These are phyloP conservation scores for Lentinula lateritia DNA, from an alignment of 768 basidiomycete species.

Conservation along the genomic window DNA sequence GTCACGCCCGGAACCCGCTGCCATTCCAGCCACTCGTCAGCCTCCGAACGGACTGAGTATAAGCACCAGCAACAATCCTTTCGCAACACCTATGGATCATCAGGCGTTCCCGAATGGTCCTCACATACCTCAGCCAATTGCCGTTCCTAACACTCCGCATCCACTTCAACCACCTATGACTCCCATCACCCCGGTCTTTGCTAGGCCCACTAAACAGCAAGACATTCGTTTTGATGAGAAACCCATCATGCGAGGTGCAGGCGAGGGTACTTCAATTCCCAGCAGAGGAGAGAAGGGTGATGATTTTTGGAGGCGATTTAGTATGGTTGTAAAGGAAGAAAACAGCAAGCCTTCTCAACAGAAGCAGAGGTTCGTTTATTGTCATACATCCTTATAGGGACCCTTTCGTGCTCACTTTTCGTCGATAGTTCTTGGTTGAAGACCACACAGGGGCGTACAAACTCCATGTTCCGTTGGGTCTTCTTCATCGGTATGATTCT, in stretches of 20 bases:
- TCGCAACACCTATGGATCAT: conserved; percentile 16
- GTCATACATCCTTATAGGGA: neutral
- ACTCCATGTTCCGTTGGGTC: conserved; percentile 59
- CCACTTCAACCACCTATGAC: conserved; percentile 74
- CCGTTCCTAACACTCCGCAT: conserved; percentile 54
- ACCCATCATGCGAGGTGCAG: conserved; percentile 62
- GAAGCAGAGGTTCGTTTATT: conserved; percentile 38
- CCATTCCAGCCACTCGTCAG: conserved; percentile 28
- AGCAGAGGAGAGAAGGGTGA: conserved; percentile 69
- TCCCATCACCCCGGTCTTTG: conserved; percentile 76
- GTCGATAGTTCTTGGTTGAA: conserved; percentile 55
- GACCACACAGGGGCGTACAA: conserved; percentile 51
- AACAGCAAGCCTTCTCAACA: conserved; percentile 28
- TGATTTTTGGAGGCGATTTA: conserved; percentile 85
- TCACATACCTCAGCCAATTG: conserved; percentile 22
- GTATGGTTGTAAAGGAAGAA: conserved; percentile 74
- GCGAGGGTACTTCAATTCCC: conserved; percentile 64
- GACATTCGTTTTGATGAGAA: conserved; percentile 45
- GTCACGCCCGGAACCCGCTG: conserved; percentile 39
- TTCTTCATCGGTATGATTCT: conserved; percentile 63
- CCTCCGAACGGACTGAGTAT: conserved; percentile 15
- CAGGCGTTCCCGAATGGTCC: conserved; percentile 10
- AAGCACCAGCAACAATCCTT: conserved; percentile 16
- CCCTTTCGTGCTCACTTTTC: neutral
- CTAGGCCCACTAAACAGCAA: conserved; percentile 55